These are phyloP conservation scores for Blastomyces parvus DNA, from an alignment of 2,329 filamentous ascomycete species.

Conservation along the genomic window DNA sequence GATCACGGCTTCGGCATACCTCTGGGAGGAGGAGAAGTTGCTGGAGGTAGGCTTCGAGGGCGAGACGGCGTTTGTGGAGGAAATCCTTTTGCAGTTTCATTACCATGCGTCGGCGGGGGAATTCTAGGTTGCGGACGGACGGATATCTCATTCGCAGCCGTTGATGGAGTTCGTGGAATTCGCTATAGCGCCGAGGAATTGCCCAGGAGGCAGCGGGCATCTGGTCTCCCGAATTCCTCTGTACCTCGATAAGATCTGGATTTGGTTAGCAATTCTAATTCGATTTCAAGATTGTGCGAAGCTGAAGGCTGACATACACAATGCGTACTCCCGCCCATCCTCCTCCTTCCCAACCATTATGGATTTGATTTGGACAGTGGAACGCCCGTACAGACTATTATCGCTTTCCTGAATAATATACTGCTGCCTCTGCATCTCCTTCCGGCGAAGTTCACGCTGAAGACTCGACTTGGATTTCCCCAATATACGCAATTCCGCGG, in stretches of 20 bases:
- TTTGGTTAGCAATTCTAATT: neutral
- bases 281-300: neutral
- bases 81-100: slow-evolving; percentile 97
- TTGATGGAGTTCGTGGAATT: slow-evolving; percentile 93
- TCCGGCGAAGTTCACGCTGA: slow-evolving; percentile 81
- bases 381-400: slow-evolving; percentile 89
- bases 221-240: slow-evolving; percentile 80
- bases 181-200: slow-evolving; percentile 86
- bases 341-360: slow-evolving; percentile 88
- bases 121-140: slow-evolving; percentile 80
- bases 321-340: slow-evolving; percentile 83
- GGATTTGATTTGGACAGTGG: slow-evolving; percentile 79
- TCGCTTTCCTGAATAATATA: slow-evolving; percentile 97
- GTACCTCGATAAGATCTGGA: slow-evolving; percentile 74
- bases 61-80: slow-evolving; percentile 73
- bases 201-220: slow-evolving; percentile 96
- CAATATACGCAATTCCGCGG: slow-evolving; percentile 80
- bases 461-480: slow-evolving; percentile 90
- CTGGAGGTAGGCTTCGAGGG: slow-evolving; percentile 74
- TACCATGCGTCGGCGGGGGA: slow-evolving; percentile 81
- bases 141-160: slow-evolving; percentile 74
- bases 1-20: slow-evolving; percentile 84
- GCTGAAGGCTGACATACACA: slow-evolving; percentile 48
- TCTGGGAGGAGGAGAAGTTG: slow-evolving; percentile 79
- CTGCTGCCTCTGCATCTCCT: slow-evolving; percentile 91